Evolutionary conservation across 2,329 filamentous ascomycete genomes (phyloP).

Genomic region (Sphaerostilbella broomeana): DNA sequence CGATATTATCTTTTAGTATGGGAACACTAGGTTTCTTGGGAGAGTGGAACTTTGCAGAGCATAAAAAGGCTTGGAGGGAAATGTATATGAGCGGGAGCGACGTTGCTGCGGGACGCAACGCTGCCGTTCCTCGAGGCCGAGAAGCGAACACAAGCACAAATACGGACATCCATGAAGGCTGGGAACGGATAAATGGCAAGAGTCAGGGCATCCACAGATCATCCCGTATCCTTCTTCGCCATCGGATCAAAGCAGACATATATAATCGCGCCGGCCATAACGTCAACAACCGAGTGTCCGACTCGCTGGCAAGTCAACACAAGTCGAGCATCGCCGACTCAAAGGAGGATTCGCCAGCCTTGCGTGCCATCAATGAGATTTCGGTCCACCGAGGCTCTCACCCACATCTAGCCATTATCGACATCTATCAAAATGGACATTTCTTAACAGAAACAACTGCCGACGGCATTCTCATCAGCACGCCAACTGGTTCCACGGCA

Average conservation of each 20-base stretch:
- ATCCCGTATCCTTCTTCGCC: constrained; percentile 77
- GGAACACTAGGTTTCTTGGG: constrained; percentile 90
- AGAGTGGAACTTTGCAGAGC: constrained; percentile 92
- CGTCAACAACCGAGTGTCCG: constrained; percentile 46
- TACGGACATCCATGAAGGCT: constrained; percentile 36
- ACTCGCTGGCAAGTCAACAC: constrained; percentile 39
- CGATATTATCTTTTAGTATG: constrained; percentile 93
- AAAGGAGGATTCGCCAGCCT: constrained; percentile 33
- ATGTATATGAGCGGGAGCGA: constrained; percentile 73
- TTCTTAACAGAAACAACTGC: constrained; percentile 91
- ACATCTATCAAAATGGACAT: constrained; percentile 81
- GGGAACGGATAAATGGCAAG: constrained; percentile 72
- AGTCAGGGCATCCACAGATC: constrained; percentile 68
- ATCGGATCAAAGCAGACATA: constrained; percentile 79
- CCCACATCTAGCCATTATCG: constrained; percentile 85
- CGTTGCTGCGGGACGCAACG: constrained; percentile 41
- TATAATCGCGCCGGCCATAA: constrained; percentile 62
- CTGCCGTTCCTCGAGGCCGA: constrained; percentile 28
- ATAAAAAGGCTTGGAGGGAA: constrained; percentile 86
- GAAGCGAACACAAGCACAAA: constrained; percentile 19
- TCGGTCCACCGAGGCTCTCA: constrained; percentile 86
- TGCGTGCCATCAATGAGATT: constrained; percentile 87
- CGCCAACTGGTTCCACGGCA: constrained; percentile 89
- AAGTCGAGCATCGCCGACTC: constrained; percentile 35
- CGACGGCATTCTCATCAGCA: constrained; percentile 90